phyloP scores from a whole-genome alignment of 2,329 filamentous ascomycete genomes.

The Pseudogymnoascus sp. region DNA sequence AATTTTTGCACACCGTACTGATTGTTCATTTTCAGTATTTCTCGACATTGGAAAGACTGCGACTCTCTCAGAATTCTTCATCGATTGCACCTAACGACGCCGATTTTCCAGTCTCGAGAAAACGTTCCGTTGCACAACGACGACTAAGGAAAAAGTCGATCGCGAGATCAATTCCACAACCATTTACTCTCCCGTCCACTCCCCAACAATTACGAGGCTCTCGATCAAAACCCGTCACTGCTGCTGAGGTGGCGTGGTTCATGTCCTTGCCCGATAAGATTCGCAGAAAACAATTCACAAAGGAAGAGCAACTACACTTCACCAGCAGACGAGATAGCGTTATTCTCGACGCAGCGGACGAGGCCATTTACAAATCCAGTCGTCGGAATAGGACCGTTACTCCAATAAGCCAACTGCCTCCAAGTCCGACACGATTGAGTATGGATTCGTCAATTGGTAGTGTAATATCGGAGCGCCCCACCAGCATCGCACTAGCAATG shows the following conservation, averaged over 20 bases:
- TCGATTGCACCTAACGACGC: conserved; percentile 25
- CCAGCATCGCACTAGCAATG: conserved; percentile 31
- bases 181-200: neutral
- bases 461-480: conserved; percentile 14
- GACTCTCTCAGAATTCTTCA: conserved; percentile 49
- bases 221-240: conserved; percentile 33
- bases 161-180: neutral
- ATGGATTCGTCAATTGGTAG: conserved; percentile 14
- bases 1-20: conserved; percentile 26
- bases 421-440: conserved; percentile 21
- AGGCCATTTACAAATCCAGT: conserved; percentile 45
- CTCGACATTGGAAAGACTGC: conserved; percentile 62
- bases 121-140: conserved; percentile 19
- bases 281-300: conserved; percentile 60
- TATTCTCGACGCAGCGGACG: conserved; percentile 51
- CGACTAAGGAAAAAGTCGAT: conserved; percentile 13
- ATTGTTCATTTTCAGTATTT: conserved; percentile 50
- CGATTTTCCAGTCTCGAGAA: conserved; percentile 14
- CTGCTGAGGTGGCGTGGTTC: conserved; percentile 60
- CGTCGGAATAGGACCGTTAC: conserved; percentile 30
- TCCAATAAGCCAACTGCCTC: conserved; percentile 25
- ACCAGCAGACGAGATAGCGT: conserved; percentile 46
- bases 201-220: conserved; percentile 22
- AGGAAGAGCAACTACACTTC: conserved; percentile 61
- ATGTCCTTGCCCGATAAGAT: conserved; percentile 65